Base-by-base conservation (phyloP, 495 filamentous ascomycete species). In the Aspergillus incahuasiensis region DNA sequence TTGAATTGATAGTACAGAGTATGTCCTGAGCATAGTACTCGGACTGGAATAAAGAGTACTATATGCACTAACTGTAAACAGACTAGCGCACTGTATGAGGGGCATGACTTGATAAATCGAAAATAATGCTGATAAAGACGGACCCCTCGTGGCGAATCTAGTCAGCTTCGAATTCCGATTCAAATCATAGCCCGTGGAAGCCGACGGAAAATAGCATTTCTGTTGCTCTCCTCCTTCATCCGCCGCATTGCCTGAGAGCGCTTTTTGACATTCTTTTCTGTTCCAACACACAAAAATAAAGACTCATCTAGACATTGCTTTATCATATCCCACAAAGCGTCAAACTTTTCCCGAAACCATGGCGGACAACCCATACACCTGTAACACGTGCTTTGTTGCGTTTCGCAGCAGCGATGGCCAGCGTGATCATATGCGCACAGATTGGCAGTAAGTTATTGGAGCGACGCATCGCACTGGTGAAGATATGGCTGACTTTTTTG, bases 371-470 rank as follows among this genome's bases (percentile, higher is more conserved):
- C 92, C 92, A 1, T 97, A 90, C 70, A 96, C 94, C 42, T 98
- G 94, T 81, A 98, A 98, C 74, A 90, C 92, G 28, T 98, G 94
- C 63, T 91, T 96, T 61, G 91, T 98, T 55, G 94, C 94, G 28
- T 97, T 97, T 74, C 86, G 92, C 62, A 88, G 87, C 67, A 87
- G 86, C 67, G 92, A 97, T 68, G 82, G 91, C n/a, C 94, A 98
- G 70, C 83, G 91, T 59, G 85, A 83, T 43, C 94, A 98, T 66
- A 97, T 97, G 91, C 90, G 91, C 63, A 90, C 83, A 62, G 94
- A 98, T 70, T 98, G 94, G 92, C 92, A 97, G 92, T 96, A 83
- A 69, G 91, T 84, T 25, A 12, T 34, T 18, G 8, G n/a, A 24
- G 45, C 30, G 25, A 15, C 21, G 28, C 9, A 52, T 40, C 1